These are phyloP conservation scores for Ceratobasidium sp. DNA, from an alignment of 1,284 basidiomycete species.

Conservation along the genomic window DNA sequence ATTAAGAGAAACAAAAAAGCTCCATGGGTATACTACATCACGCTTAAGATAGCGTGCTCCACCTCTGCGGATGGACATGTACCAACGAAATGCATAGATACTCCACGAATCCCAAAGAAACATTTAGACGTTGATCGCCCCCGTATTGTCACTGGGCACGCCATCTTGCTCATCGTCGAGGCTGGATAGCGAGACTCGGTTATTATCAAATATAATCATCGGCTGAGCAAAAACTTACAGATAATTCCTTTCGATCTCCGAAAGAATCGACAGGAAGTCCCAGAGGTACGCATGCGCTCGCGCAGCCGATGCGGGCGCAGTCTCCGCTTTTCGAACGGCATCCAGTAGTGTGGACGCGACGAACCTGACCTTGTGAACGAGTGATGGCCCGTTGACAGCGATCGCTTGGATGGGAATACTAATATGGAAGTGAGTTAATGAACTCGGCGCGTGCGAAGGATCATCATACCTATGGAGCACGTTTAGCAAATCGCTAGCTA, in stretches of 20 bases:
- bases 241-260: conserved; percentile 89
- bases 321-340: conserved; percentile 84
- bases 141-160: conserved; percentile 62
- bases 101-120: conserved; percentile 21
- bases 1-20: conserved; percentile 18
- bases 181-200: conserved; percentile 2
- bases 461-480: conserved; percentile 75
- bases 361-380: conserved; percentile 88
- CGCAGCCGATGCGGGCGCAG: conserved; percentile 78
- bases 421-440: conserved; percentile 48
- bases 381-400: conserved; percentile 78
- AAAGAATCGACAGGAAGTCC: conserved; percentile 90
- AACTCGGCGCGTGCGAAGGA: conserved; percentile 12
- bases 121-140: conserved; percentile 31
- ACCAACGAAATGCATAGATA: conserved; percentile 14
- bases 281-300: conserved; percentile 85
- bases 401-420: conserved; percentile 92
- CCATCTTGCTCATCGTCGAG: conserved; percentile 77
- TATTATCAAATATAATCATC: conserved; percentile 53
- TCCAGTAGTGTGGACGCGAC: conserved; percentile 89
- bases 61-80: conserved; percentile 15
- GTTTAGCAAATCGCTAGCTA: conserved; percentile 83
- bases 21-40: conserved; percentile 30
- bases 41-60: conserved; percentile 33
- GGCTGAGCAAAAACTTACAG: conserved; percentile 65